These are phyloP conservation scores for Cyclocybe cylindracea DNA, from an alignment of 768 basidiomycete species.

Conservation along the genomic window DNA sequence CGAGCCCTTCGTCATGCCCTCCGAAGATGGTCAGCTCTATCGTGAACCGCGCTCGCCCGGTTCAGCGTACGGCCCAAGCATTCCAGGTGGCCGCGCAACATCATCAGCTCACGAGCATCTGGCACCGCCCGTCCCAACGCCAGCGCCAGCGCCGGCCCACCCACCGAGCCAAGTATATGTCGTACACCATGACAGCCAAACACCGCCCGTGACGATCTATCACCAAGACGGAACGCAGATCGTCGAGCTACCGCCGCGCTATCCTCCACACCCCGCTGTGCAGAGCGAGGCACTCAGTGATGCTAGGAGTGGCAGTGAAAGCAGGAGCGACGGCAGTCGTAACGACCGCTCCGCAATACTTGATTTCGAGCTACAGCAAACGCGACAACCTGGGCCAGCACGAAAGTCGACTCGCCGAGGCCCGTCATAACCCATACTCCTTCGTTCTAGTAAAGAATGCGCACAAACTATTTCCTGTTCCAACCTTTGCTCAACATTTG, in stretches of 20 bases:
- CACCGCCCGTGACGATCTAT: constrained; percentile 59
- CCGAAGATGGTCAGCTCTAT: constrained; percentile 28
- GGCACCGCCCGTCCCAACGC: constrained; percentile 6
- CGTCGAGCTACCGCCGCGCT: constrained; percentile 61
- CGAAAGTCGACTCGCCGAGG: constrained; percentile 17
- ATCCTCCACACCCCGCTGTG: constrained; percentile 26
- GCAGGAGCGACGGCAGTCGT: constrained; percentile 16
- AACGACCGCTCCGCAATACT: constrained; percentile 7
- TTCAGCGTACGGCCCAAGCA: constrained; percentile 6
- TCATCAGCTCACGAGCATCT: constrained; percentile 13
- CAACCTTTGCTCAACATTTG: no score
- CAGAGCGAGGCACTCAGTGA: constrained; percentile 16
- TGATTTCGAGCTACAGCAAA: constrained; percentile 21
- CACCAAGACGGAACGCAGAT: constrained; percentile 56
- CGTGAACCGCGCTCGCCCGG: constrained; percentile 8
- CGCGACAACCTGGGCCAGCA: constrained; percentile 19
- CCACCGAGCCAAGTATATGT: constrained; percentile 46
- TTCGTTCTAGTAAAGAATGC: no score
- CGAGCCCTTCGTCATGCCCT: constrained; percentile 45
- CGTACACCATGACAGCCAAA: constrained; percentile 61
- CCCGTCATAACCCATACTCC: no score
- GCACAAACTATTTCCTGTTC: no score
- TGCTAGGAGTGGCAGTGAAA: constrained; percentile 17
- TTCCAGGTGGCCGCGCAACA: constrained; percentile 3
- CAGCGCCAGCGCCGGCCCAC: constrained; percentile 2